A percentile compares a stretch with the other conserved stretches of the same genome.
phyloP scores from a whole-genome alignment of 2,329 filamentous ascomycete genomes.

The Epicoccum sorghinum region DNA sequence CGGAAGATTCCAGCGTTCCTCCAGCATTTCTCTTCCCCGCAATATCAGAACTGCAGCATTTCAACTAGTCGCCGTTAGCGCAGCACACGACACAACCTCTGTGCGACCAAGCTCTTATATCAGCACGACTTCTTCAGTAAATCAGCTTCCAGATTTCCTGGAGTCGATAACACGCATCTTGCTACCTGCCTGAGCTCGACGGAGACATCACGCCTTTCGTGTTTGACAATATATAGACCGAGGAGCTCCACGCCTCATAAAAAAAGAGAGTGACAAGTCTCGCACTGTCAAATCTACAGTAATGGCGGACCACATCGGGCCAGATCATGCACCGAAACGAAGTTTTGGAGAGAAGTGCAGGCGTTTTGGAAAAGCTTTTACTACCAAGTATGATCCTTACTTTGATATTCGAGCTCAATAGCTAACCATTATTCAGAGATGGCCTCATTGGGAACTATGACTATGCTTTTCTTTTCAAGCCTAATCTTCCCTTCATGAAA shows the following conservation, averaged over 20 bases:
- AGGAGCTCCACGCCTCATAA: constrained; percentile 16
- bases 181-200: neutral
- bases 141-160: neutral
- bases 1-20: neutral
- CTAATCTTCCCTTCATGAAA: constrained; percentile 81
- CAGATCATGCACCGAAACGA: constrained; percentile 49
- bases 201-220: neutral
- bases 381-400: constrained; percentile 51
- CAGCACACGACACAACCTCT: constrained; percentile 6
- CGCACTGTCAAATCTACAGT: constrained; percentile 7
- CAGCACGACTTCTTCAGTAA: neutral
- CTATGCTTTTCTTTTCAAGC: constrained; percentile 85
- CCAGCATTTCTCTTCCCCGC: constrained; percentile 6
- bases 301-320: constrained; percentile 52
- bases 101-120: constrained; percentile 5
- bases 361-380: constrained; percentile 53
- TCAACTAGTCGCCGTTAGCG: constrained; percentile 15
- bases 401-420: constrained; percentile 12
- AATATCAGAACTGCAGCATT: constrained; percentile 13
- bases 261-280: constrained; percentile 16
- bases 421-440: constrained; percentile 52
- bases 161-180: neutral
- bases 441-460: constrained; percentile 87
- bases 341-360: constrained; percentile 50
- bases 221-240: neutral